These are phyloP conservation scores for Trichoderma asperellum DNA, from an alignment of 2,329 filamentous ascomycete species.

Conservation along the genomic window DNA sequence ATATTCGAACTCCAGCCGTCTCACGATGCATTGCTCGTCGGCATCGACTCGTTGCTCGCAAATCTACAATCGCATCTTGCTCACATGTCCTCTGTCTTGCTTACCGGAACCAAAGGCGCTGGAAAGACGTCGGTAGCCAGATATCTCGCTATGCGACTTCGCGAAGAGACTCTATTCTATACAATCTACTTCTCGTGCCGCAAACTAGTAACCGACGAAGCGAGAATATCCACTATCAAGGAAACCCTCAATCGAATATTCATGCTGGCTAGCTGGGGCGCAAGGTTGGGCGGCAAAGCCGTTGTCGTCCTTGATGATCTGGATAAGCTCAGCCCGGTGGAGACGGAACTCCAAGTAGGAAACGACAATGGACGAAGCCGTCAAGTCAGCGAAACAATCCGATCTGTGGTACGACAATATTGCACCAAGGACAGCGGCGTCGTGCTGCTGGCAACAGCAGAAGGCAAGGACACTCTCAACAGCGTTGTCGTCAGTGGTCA, in stretches of 20 bases:
- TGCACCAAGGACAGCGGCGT: conserved; percentile 80
- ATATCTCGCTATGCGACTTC: conserved; percentile 73
- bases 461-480: conserved; percentile 90
- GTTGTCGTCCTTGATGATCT: conserved; percentile 90
- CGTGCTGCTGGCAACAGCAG: conserved; percentile 85
- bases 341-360: conserved; percentile 91
- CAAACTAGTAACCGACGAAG: conserved; percentile 88
- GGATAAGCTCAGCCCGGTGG: conserved; percentile 88
- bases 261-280: conserved; percentile 88
- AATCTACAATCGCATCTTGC: conserved; percentile 76
- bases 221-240: conserved; percentile 84
- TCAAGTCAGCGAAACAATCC: conserved; percentile 87
- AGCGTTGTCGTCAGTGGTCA: conserved; percentile 89
- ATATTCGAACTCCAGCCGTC: conserved; percentile 60
- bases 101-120: conserved; percentile 86
- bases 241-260: conserved; percentile 84
- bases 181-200: conserved; percentile 85
- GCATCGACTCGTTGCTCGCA: conserved; percentile 76
- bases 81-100: conserved; percentile 83
- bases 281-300: conserved; percentile 79
- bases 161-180: conserved; percentile 75
- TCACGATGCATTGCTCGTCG: conserved; percentile 69
- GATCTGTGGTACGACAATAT: conserved; percentile 80
- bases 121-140: conserved; percentile 86
- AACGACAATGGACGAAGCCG: conserved; percentile 92